Percentiles rank a stretch among this genome's conserved stretches.
Evolutionary conservation across 2,329 filamentous ascomycete genomes (phyloP).

Genomic region (Fusarium temperatum): DNA sequence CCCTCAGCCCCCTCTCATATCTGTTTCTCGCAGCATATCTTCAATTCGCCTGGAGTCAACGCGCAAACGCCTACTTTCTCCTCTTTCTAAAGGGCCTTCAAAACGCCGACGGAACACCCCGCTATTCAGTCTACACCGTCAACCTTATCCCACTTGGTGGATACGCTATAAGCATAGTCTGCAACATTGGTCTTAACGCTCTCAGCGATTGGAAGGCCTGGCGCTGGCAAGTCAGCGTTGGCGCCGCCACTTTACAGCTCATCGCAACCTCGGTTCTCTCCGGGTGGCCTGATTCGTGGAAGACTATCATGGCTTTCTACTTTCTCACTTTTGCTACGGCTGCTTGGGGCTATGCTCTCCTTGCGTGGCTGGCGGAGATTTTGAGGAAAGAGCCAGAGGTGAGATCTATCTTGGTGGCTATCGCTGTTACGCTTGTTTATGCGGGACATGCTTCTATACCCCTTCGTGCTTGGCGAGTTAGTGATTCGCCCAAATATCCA

Average conservation of each 20-base stretch:
- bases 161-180: conserved; percentile 53
- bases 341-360: conserved; percentile 44
- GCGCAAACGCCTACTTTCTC: conserved; percentile 46
- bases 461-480: conserved; percentile 34
- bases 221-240: conserved; percentile 63
- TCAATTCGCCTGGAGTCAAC: conserved; percentile 48
- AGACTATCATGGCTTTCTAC: conserved; percentile 46
- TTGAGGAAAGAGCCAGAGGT: conserved; percentile 46
- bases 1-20: conserved; percentile 34
- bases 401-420: conserved; percentile 29
- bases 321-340: conserved; percentile 49
- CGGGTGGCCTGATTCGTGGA: conserved; percentile 32
- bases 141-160: conserved; percentile 60
- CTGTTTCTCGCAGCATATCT: conserved; percentile 47
- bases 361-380: conserved; percentile 44
- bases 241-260: conserved; percentile 53
- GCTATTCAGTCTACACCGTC: conserved; percentile 53
- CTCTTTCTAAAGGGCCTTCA: conserved; percentile 46
- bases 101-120: conserved; percentile 19
- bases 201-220: conserved; percentile 55
- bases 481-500: conserved; percentile 32
- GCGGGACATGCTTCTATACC: conserved; percentile 36
- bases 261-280: conserved; percentile 44
- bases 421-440: conserved; percentile 33
- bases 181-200: conserved; percentile 63